These are phyloP conservation scores for Sporothrix luriei DNA, from an alignment of 2,329 filamentous ascomycete genomes.

Conservation along the genomic window DNA sequence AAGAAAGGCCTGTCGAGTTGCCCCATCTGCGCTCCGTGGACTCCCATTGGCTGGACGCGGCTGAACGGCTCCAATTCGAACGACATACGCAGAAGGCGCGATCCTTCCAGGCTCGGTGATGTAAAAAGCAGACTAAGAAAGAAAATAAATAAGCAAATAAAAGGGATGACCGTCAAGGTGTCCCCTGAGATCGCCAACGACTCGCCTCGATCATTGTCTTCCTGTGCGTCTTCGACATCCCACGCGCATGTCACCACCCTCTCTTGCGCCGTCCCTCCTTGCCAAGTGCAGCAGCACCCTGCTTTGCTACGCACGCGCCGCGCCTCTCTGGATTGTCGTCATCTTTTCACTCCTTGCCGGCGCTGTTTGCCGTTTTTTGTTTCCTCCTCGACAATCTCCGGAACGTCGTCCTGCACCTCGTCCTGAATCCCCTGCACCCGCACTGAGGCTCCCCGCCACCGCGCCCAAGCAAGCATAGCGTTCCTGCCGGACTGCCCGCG, in stretches of 20 bases:
- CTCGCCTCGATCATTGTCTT: neutral
- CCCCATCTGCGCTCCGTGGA: conserved; percentile 5
- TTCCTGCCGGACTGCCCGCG: neutral
- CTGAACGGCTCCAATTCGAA: neutral
- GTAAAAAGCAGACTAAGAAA: too few species aligned
- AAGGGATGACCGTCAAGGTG: neutral
- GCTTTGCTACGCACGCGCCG: conserved; percentile 47
- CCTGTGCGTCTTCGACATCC: neutral
- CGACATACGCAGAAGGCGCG: conserved; percentile 7
- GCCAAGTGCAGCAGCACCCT: conserved; percentile 50
- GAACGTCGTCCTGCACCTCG: neutral
- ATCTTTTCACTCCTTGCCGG: conserved; percentile 43
- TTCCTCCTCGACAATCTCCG: neutral
- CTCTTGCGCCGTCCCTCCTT: conserved; percentile 37
- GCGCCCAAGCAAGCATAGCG: neutral
- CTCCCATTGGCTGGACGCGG: conserved; percentile 8
- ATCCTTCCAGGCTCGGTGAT: neutral
- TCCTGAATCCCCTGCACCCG: too few species aligned
- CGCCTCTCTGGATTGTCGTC: conserved; percentile 50
- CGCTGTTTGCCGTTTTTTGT: conserved; percentile 38
- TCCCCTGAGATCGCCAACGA: neutral
- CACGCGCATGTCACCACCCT: conserved; percentile 20
- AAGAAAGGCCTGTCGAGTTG: neutral
- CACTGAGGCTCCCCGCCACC: neutral
- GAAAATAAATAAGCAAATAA: neutral